A percentile compares a stretch with the other conserved stretches of the same genome.
Evolutionary conservation across 2,329 filamentous ascomycete genomes (phyloP).

Genomic region (Alternaria infectoria): DNA sequence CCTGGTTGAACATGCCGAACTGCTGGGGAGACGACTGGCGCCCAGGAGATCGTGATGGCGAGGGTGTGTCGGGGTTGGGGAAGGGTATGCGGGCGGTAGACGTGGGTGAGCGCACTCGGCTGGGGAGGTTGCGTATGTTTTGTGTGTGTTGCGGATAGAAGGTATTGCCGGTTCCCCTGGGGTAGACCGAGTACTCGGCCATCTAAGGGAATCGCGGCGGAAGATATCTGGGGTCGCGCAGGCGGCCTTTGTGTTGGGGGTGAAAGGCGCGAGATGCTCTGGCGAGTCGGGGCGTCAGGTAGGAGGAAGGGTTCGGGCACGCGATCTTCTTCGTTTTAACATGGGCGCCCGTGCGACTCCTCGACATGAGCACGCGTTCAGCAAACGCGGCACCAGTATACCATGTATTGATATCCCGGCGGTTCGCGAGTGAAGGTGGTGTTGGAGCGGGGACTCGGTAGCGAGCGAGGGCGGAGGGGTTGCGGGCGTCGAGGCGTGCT

Average conservation of each 20-base stretch:
- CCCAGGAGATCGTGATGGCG: constrained; percentile 64
- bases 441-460: constrained; percentile 20
- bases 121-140: constrained; percentile 54
- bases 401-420: constrained; percentile 31
- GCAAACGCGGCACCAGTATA: constrained; percentile 31
- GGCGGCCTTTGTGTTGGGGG: constrained; percentile 37
- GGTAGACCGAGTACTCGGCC: constrained; percentile 70
- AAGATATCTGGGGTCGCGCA: constrained; percentile 32
- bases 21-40: constrained; percentile 56
- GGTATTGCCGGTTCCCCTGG: constrained; percentile 66
- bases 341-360: constrained; percentile 50
- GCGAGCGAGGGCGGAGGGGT: constrained; percentile 17
- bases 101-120: constrained; percentile 56
- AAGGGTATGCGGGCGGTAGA: constrained; percentile 53
- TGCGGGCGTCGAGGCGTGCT: constrained; percentile 5
- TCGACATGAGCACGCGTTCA: constrained; percentile 43
- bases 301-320: constrained; percentile 53
- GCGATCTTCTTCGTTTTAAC: constrained; percentile 57
- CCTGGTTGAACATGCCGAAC: constrained; percentile 75
- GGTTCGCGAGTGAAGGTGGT: constrained; percentile 19
- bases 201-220: constrained; percentile 59
- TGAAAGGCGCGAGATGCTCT: constrained; percentile 31
- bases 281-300: constrained; percentile 43
- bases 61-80: constrained; percentile 59
- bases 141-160: constrained; percentile 63